Conservation (phyloP, 148 eudicot genomes). For the Vaccinium corymbosum region DNA sequence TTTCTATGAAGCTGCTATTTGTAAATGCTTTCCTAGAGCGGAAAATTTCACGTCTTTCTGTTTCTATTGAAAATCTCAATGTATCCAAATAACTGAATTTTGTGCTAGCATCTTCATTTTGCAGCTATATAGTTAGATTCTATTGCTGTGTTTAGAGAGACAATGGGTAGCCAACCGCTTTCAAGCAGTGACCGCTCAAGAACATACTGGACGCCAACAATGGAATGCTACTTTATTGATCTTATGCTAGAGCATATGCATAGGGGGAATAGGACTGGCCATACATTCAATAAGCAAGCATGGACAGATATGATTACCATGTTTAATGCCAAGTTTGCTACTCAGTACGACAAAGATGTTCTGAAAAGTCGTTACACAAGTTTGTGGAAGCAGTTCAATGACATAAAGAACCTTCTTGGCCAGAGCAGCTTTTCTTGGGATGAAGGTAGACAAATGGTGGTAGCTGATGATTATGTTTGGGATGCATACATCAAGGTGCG, state of each 20-base stretch:
- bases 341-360: slow-evolving; percentile 38
- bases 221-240: slow-evolving; percentile 37
- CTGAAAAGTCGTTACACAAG: slow-evolving; percentile 35
- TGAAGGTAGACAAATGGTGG: slow-evolving; percentile 30
- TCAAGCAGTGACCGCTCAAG: slow-evolving; percentile 29
- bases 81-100: background rate
- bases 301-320: slow-evolving; percentile 34
- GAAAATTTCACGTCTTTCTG: background rate
- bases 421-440: slow-evolving; percentile 40
- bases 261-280: slow-evolving; percentile 38
- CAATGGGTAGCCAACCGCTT: slow-evolving; percentile 28
- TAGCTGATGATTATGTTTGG: slow-evolving; percentile 39
- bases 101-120: background rate
- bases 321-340: slow-evolving; percentile 32
- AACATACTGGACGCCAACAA: slow-evolving; percentile 36
- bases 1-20: background rate
- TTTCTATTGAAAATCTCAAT: background rate
- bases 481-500: slow-evolving; percentile 35
- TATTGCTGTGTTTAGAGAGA: background rate
- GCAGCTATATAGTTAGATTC: slow-evolving; percentile 10
- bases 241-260: slow-evolving; percentile 42
- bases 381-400: slow-evolving; percentile 39
- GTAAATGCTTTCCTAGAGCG: background rate
- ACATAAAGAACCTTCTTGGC: slow-evolving; percentile 31
- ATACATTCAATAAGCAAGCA: slow-evolving; percentile 39